Conservation (phyloP, 2,329 filamentous ascomycete genomes). For the Penicillium frequentans region DNA sequence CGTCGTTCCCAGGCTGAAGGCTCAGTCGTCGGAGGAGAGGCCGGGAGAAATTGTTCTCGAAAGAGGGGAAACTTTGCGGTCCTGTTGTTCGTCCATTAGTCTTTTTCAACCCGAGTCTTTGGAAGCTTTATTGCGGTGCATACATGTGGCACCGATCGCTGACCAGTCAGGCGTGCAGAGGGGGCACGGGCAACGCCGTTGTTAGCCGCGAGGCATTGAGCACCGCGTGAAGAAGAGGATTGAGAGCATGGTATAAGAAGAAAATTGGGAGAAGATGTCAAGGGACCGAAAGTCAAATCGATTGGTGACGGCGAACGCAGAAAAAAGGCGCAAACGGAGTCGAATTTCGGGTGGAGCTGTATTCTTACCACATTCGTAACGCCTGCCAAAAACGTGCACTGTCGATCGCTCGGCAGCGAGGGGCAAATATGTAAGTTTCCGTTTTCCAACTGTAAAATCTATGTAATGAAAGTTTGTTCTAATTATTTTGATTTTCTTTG, state of each 20-base stretch:
- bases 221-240: constrained; percentile 4
- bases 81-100: constrained; percentile 9
- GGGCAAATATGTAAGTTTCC: neutral
- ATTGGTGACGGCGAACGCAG: neutral
- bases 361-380: constrained; percentile 12
- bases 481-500: neutral
- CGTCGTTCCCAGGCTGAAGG: constrained; percentile 13
- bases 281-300: neutral
- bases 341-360: constrained; percentile 3
- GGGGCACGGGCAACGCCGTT: constrained; percentile 13
- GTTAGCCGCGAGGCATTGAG: constrained; percentile 23
- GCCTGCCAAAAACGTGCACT: constrained; percentile 21
- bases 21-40: constrained; percentile 10
- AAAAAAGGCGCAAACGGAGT: constrained; percentile 18
- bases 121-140: constrained; percentile 2
- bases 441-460: neutral
- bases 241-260: constrained; percentile 2
- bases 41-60: constrained; percentile 7
- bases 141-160: constrained; percentile 24
- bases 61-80: constrained; percentile 19
- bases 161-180: constrained; percentile 11
- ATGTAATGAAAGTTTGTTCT: neutral
- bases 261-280: neutral
- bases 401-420: neutral
- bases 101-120: neutral